Percentiles rank a stretch among this genome's conserved stretches.
phyloP scores from a whole-genome alignment of 1,139 yeast genomes.

The Williopsis jadinii region DNA sequence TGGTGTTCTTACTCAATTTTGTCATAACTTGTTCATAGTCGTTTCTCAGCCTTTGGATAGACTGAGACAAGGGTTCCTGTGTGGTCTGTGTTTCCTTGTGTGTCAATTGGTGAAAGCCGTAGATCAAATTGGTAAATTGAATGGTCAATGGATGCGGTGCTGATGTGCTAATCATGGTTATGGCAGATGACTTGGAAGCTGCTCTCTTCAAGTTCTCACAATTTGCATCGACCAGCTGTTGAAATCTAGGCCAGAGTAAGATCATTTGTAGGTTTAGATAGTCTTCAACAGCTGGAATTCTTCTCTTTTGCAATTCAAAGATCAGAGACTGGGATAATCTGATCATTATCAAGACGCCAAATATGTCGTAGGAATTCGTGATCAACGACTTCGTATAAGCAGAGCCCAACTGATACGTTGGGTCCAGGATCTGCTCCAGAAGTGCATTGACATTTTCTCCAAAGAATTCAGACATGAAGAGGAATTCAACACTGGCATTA shows the following conservation, averaged over 20 bases:
- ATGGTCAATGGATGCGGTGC: conserved; percentile 69
- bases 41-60: conserved; percentile 61
- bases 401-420: conserved; percentile 46
- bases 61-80: conserved; percentile 66
- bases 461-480: conserved; percentile 69
- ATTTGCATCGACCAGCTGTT: conserved; percentile 66
- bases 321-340: conserved; percentile 62
- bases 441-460: conserved; percentile 35
- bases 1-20: conserved; percentile 48
- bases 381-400: conserved; percentile 45
- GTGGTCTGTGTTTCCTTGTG: conserved; percentile 26
- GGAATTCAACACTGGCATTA: conserved; percentile 71
- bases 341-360: conserved; percentile 73
- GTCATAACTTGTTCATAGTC: conserved; percentile 78
- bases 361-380: conserved; percentile 58
- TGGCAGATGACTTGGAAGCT: conserved; percentile 22
- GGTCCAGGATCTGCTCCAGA: conserved; percentile 40
- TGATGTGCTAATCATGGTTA: conserved; percentile 27
- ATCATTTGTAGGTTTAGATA: conserved; percentile 64
- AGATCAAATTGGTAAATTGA: conserved; percentile 69
- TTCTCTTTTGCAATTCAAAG: conserved; percentile 53
- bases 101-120: conserved; percentile 62
- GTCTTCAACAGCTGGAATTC: conserved; percentile 67
- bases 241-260: conserved; percentile 80
- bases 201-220: conserved; percentile 51